Percentiles rank a stretch among this genome's conserved stretches.
Conservation (phyloP, 352 stramenopile species). For the Globisporangium alternatum region DNA sequence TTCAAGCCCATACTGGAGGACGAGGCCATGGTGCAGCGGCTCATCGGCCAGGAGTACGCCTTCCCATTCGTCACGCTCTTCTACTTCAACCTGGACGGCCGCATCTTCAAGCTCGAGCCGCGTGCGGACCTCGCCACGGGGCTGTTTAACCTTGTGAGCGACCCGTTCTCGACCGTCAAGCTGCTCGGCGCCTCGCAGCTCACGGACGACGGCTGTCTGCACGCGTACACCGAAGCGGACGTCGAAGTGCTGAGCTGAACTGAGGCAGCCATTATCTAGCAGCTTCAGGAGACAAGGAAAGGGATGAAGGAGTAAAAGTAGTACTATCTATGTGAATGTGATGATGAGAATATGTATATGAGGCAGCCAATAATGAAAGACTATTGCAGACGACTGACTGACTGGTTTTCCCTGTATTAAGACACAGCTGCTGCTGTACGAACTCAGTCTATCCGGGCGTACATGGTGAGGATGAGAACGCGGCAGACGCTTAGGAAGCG, state of each 20-base stretch:
- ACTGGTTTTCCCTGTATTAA: not conserved
- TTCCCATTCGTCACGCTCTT: slow-evolving; percentile 56
- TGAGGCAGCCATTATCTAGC: not conserved
- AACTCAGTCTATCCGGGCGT: slow-evolving; percentile 33
- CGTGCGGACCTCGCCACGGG: slow-evolving; percentile 45
- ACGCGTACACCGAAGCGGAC: slow-evolving; percentile 37
- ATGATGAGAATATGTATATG: not conserved
- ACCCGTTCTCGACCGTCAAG: slow-evolving; percentile 54
- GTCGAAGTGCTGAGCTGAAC: not conserved
- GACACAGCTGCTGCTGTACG: too few species aligned
- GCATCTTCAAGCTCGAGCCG: slow-evolving; percentile 51
- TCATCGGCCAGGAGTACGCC: slow-evolving; percentile 56
- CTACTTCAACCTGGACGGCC: slow-evolving; percentile 48
- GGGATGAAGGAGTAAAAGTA: not conserved
- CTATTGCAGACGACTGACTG: too few species aligned
- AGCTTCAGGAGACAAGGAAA: not conserved
- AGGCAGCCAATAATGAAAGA: not conserved
- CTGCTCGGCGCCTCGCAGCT: slow-evolving; percentile 51
- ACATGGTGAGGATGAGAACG: slow-evolving; percentile 46
- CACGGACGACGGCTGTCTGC: slow-evolving; percentile 46
- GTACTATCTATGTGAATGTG: not conserved
- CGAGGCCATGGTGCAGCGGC: slow-evolving; percentile 56
- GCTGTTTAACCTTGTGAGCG: slow-evolving; percentile 48
- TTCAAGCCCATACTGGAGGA: slow-evolving; percentile 54
- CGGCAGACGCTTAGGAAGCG: slow-evolving; percentile 67